Evolutionary conservation across 1,139 yeast genomes (phyloP), one percentile per base, ranked within the genome.

Genomic region (Saccharomyces uvarum): DNA sequence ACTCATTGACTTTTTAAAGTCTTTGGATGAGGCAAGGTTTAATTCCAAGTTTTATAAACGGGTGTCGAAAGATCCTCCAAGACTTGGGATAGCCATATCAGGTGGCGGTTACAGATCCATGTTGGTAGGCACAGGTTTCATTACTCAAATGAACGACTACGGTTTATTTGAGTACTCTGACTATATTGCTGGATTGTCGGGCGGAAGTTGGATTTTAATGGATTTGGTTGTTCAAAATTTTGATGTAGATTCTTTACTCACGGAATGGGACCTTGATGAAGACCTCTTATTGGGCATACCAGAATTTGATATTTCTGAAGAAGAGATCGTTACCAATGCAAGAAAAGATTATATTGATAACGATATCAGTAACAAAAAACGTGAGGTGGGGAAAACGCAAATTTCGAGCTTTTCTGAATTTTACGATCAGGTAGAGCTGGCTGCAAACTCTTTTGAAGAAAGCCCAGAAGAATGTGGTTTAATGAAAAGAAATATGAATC

Each of bases 71-170:
- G 33, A 67, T 41, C 73, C 77, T 0, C 72, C 76, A 0, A 70
- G 65, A 7, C 73, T 83, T 13, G 86, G 83, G 0, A 58, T 84
- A 8, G 83, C 87, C 0, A 66, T 86, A 29, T 84, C 90, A 4
- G 93, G 93, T 3, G 93, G 93, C 9, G 89, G 90, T 0, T 84
- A 82, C 61, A 71, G 91, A 56, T 79, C 91, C 1, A 79, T 86
- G 81, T 65, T 86, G 11, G 76, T 79, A 2, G 86, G 86, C 1
- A 85, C 85, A 1, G 93, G 93, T 1, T 75, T 78, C 14, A 55
- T 84, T 1, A 64, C 75, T 8, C 86, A 86, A 0, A 72, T 80
- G 63, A 86, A 84, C 61, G 62, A 61, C 3, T 63, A 78, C 27
- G 86, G 86, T 0, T 57, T 85, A 13, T 69, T 82, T 29, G 86